Evolutionary conservation across 441 rosid genomes (phyloP).

Genomic region (Erodium moschatum): DNA sequence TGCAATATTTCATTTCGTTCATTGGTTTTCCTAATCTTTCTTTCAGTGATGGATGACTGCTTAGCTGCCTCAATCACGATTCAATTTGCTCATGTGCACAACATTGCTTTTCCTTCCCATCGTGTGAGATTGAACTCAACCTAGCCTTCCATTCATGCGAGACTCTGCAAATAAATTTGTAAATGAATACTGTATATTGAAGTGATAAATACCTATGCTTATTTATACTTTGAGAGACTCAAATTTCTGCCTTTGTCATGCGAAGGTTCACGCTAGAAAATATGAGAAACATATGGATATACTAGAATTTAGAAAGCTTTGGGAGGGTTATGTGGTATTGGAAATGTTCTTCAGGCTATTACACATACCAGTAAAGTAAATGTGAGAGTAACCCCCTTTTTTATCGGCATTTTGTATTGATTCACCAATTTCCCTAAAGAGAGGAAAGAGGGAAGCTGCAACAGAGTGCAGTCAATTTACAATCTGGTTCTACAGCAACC

Average conservation of each 20-base stretch:
- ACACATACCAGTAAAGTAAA: background rate
- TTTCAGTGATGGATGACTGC: slow-evolving; percentile 7
- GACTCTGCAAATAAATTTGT: background rate
- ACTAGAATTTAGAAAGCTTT: background rate
- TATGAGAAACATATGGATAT: background rate
- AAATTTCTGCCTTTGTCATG: background rate
- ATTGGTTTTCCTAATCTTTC: background rate
- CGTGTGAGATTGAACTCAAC: slow-evolving; percentile 2
- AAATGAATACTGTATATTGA: slow-evolving; percentile 3
- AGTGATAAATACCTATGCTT: background rate
- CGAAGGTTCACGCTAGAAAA: background rate
- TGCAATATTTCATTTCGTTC: background rate
- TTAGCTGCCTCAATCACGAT: background rate
- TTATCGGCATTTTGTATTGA: no score
- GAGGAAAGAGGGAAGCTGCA: no score
- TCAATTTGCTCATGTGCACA: background rate
- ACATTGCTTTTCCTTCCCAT: background rate
- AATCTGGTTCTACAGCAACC: no score
- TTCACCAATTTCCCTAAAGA: no score
- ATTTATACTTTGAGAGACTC: background rate
- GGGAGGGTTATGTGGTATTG: background rate
- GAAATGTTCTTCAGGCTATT: background rate
- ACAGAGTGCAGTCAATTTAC: no score
- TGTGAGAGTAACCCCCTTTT: background rate
- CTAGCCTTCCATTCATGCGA: background rate